Conservation (phyloP, 495 filamentous ascomycete species). For the Pyrenula aspistea region DNA sequence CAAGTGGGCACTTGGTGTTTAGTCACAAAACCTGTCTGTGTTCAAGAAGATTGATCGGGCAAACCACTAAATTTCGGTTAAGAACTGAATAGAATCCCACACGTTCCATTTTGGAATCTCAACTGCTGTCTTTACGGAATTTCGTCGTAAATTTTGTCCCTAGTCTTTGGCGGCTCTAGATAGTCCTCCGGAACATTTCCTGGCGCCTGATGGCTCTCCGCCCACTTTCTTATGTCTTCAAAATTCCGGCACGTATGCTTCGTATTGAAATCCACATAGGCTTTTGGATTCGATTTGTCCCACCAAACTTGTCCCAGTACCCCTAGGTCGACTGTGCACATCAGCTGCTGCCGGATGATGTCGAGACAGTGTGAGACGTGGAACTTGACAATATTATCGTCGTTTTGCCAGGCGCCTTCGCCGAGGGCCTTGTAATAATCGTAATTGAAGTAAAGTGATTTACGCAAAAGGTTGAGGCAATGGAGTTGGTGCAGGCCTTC, state of each 20-base stretch:
- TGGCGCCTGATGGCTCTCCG: constrained; percentile 32
- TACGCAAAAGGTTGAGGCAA: constrained; percentile 44
- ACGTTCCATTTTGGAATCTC: no score
- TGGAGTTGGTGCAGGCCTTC: constrained; percentile 47
- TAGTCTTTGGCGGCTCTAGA: constrained; percentile 23
- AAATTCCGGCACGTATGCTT: constrained; percentile 43
- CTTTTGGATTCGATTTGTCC: constrained; percentile 23
- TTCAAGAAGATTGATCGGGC: no score
- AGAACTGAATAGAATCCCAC: neutral
- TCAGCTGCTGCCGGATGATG: constrained; percentile 41
- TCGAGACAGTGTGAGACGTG: constrained; percentile 46
- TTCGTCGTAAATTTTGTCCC: constrained; percentile 22
- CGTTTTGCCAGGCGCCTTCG: constrained; percentile 36
- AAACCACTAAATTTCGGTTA: neutral
- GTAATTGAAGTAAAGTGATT: constrained; percentile 43
- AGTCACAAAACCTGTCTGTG: no score
- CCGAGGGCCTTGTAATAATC: constrained; percentile 37
- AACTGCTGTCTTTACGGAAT: constrained; percentile 25
- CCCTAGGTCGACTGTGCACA: constrained; percentile 41
- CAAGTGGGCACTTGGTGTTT: no score
- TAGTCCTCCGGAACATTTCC: constrained; percentile 25
- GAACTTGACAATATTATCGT: constrained; percentile 30
- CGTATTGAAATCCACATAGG: constrained; percentile 44
- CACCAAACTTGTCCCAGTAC: constrained; percentile 43
- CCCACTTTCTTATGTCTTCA: constrained; percentile 38